Evolutionary conservation across 2,329 filamentous ascomycete species (phyloP).

Genomic region (Geosmithia morbida): DNA sequence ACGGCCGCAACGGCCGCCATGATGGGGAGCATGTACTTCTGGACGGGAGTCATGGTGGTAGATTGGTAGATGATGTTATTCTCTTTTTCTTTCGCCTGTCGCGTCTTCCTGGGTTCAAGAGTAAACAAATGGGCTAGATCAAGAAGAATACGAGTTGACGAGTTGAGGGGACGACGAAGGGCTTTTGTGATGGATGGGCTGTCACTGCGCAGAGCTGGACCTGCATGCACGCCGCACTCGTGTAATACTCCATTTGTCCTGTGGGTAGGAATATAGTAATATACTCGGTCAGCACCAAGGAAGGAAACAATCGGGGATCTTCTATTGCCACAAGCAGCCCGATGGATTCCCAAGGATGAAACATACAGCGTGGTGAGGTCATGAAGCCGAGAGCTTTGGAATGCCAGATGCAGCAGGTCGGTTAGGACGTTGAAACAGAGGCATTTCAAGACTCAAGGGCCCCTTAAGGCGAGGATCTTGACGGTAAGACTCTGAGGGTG

Average conservation of each 20-base stretch:
- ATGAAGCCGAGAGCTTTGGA: neutral
- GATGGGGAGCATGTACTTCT: slow-evolving; percentile 1
- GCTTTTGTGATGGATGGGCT: no score
- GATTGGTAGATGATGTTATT: neutral
- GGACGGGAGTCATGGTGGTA: slow-evolving; percentile 2
- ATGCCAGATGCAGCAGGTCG: neutral
- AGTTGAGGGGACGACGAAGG: no score
- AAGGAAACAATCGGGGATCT: neutral
- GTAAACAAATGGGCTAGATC: no score
- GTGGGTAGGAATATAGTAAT: no score
- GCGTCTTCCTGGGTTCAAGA: no score
- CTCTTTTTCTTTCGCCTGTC: no score
- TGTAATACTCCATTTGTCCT: no score
- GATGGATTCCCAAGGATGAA: neutral
- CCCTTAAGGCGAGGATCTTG: neutral
- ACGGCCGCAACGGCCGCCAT: slow-evolving; percentile 3
- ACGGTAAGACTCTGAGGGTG: no score
- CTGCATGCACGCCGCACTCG: no score
- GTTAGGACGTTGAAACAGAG: neutral
- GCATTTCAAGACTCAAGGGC: neutral
- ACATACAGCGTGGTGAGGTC: neutral
- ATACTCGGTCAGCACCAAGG: neutral
- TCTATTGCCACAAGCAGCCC: neutral
- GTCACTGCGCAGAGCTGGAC: no score
- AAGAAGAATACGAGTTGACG: no score